A percentile compares a stretch with the other conserved stretches of the same genome.
phyloP scores from a whole-genome alignment of 2,329 filamentous ascomycete species.

The Neofusicoccum sp. region DNA sequence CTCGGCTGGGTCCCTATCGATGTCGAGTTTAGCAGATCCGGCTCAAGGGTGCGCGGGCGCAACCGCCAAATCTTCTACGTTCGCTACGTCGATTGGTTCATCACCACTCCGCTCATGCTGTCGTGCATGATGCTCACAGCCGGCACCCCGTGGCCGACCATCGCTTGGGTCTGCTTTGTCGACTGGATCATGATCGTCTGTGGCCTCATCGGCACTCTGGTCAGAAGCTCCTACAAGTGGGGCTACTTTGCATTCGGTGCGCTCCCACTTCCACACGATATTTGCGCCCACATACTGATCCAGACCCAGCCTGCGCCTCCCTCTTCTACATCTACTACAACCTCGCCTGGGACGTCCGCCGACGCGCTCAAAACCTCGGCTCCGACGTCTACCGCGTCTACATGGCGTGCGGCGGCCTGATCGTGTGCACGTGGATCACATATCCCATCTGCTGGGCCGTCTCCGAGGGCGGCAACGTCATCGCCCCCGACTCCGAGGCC shows the following conservation, averaged over 20 bases:
- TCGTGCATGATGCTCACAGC: constrained; percentile 62
- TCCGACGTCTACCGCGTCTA: constrained; percentile 54
- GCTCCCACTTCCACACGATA: background rate
- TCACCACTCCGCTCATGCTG: constrained; percentile 65
- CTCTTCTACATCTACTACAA: constrained; percentile 62
- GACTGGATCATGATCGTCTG: constrained; percentile 67
- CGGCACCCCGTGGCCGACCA: constrained; percentile 63
- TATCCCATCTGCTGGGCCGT: constrained; percentile 66
- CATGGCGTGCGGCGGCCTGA: constrained; percentile 56
- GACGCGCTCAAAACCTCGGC: constrained; percentile 56
- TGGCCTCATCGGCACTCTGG: constrained; percentile 64
- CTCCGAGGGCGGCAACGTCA: constrained; percentile 63
- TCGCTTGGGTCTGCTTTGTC: constrained; percentile 61
- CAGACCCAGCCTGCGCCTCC: constrained; percentile 34
- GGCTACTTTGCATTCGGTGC: constrained; percentile 60
- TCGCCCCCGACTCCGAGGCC: constrained; percentile 64
- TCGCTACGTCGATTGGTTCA: constrained; percentile 63
- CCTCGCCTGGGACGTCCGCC: constrained; percentile 56
- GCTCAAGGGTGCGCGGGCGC: constrained; percentile 47
- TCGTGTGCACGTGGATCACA: constrained; percentile 61
- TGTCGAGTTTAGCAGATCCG: constrained; percentile 56
- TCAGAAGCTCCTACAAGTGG: constrained; percentile 64
- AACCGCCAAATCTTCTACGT: constrained; percentile 66
- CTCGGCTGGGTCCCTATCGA: constrained; percentile 62
- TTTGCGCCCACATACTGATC: background rate